A percentile compares a stretch with the other conserved stretches of the same genome.
Conservation (phyloP, 2,329 filamentous ascomycete genomes). For the Thermothelomyces thermophilus region DNA sequence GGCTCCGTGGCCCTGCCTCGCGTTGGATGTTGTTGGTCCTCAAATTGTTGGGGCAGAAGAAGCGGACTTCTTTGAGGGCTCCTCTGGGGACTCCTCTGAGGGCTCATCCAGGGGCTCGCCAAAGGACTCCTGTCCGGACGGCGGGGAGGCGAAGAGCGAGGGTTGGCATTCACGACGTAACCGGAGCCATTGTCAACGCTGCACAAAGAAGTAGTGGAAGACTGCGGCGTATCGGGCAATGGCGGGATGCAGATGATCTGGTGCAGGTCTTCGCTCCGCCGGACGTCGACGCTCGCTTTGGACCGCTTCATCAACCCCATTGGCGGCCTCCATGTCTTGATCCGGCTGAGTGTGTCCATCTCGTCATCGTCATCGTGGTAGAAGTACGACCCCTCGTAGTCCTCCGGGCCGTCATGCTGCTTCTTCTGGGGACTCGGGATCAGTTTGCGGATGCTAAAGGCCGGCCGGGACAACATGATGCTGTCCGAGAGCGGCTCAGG, state of each 20-base stretch:
- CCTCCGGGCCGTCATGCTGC: slow-evolving; percentile 21
- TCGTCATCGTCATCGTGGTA: slow-evolving; percentile 23
- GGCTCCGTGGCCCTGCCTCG: slow-evolving; percentile 12
- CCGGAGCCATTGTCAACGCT: slow-evolving; percentile 34
- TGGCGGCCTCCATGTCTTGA: slow-evolving; percentile 24
- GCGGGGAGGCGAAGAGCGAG: slow-evolving; percentile 20
- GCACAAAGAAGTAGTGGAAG: slow-evolving; percentile 40
- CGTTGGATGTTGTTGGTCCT: slow-evolving; percentile 10
- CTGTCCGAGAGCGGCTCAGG: slow-evolving; percentile 5
- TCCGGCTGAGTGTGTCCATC: slow-evolving; percentile 22
- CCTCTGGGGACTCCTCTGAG: slow-evolving; percentile 18
- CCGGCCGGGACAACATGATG: slow-evolving; percentile 37
- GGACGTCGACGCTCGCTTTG: slow-evolving; percentile 34
- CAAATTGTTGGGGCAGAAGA: slow-evolving; percentile 20
- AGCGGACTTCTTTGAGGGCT: slow-evolving; percentile 23
- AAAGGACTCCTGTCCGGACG: slow-evolving; percentile 15
- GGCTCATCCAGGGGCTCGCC: slow-evolving; percentile 14
- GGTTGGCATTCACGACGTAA: slow-evolving; percentile 12
- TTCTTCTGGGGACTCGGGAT: slow-evolving; percentile 30
- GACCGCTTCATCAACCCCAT: slow-evolving; percentile 29
- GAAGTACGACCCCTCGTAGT: slow-evolving; percentile 25
- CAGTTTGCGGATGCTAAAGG: slow-evolving; percentile 39
- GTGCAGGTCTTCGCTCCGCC: slow-evolving; percentile 35
- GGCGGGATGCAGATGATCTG: slow-evolving; percentile 35
- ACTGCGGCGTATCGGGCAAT: slow-evolving; percentile 30